Percentiles rank a stretch among this genome's conserved stretches.
Conservation (phyloP, 371 early-diverging fungal genomes). For the Mucor piriformis region DNA sequence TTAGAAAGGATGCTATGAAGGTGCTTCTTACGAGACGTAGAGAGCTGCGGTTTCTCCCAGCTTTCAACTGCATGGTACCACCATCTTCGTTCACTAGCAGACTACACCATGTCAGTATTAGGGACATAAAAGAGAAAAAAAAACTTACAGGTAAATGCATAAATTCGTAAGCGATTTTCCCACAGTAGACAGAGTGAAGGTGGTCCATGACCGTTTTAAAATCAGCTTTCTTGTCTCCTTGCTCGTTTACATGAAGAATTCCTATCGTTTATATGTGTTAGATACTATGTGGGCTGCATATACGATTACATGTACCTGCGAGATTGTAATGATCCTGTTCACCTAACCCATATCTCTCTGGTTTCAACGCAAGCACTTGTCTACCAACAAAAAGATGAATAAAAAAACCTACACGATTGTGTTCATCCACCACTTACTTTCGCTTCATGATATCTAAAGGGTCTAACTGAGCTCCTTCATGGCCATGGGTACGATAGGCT, state of each 20-base stretch:
- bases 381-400: slow-evolving; percentile 23
- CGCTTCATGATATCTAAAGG: slow-evolving; percentile 78
- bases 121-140: neutral
- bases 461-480: slow-evolving; percentile 84
- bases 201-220: slow-evolving; percentile 74
- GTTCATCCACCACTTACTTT: slow-evolving; percentile 47
- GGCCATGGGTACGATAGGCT: slow-evolving; percentile 86
- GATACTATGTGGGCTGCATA: too few species aligned
- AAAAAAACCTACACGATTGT: neutral
- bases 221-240: slow-evolving; percentile 56
- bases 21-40: slow-evolving; percentile 67
- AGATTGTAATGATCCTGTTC: slow-evolving; percentile 56
- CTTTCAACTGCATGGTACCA: slow-evolving; percentile 87
- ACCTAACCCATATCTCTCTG: slow-evolving; percentile 78
- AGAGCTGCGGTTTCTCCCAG: slow-evolving; percentile 57
- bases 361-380: slow-evolving; percentile 76
- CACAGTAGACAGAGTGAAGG: slow-evolving; percentile 79
- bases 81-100: slow-evolving; percentile 87
- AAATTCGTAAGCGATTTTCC: slow-evolving; percentile 92
- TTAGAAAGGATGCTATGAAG: slow-evolving; percentile 75
- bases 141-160: slow-evolving; percentile 80
- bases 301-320: too few species aligned
- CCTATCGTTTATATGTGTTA: too few species aligned
- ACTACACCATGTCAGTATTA: slow-evolving; percentile 35
- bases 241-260: slow-evolving; percentile 77